Conservation (phyloP, 129 eudicot genomes). For the Ambrosia trifida region DNA sequence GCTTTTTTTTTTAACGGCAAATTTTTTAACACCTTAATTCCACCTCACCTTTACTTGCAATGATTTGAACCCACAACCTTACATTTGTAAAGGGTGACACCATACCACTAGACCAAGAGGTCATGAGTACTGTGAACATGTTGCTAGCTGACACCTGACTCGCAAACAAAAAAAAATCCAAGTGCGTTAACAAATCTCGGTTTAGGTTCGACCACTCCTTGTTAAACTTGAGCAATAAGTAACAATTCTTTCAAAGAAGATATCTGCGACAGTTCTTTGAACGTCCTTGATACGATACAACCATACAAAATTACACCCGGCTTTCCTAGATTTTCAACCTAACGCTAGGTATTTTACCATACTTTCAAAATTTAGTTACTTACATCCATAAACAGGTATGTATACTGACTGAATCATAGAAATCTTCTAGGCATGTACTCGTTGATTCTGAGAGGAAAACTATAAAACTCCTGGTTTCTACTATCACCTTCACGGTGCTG, state of each 20-base stretch:
- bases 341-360: slow-evolving; percentile 27
- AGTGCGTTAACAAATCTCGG: neutral
- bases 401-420: slow-evolving; percentile 31
- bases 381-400: slow-evolving; percentile 17
- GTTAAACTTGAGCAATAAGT: neutral
- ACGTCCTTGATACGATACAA: slow-evolving; percentile 4
- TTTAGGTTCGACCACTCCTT: neutral
- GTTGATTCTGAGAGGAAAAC: slow-evolving; percentile 65
- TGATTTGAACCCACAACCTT: too few species aligned
- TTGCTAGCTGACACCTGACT: too few species aligned
- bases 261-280: too few species aligned
- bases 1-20: too few species aligned
- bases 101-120: too few species aligned
- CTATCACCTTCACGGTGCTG: slow-evolving; percentile 73
- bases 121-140: too few species aligned
- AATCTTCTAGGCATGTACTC: slow-evolving; percentile 75
- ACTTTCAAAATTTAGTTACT: slow-evolving; percentile 17
- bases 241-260: neutral
- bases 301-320: slow-evolving; percentile 20
- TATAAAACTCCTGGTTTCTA: slow-evolving; percentile 88
- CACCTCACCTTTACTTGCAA: too few species aligned
- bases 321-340: slow-evolving; percentile 23
- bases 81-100: too few species aligned
- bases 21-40: too few species aligned
- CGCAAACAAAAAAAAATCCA: too few species aligned